Evolutionary conservation across 2,329 filamentous ascomycete genomes (phyloP).

Genomic region (Alternaria angustiovoidea): DNA sequence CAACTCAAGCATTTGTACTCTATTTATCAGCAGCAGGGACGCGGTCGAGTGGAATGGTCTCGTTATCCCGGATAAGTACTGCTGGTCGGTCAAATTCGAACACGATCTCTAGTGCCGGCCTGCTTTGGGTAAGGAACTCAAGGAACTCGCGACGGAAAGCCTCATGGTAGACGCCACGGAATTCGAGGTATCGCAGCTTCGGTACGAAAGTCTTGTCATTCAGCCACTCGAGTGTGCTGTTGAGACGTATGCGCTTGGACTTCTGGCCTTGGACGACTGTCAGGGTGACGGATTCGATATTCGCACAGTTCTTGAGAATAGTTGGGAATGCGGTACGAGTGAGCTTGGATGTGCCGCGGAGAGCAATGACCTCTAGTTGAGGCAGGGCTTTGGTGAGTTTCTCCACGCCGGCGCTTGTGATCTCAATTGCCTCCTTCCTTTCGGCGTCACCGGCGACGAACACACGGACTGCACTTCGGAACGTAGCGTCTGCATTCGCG

Average conservation of each 20-base stretch:
- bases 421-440: constrained; percentile 4
- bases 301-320: constrained; percentile 3
- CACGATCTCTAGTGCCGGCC: constrained; percentile 6
- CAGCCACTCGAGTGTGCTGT: constrained; percentile 5
- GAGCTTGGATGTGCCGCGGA: constrained; percentile 4
- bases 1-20: background rate
- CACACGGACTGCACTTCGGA: constrained; percentile 5
- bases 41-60: background rate
- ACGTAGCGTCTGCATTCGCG: constrained; percentile 6
- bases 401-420: background rate
- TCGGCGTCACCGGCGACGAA: background rate
- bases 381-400: constrained; percentile 6
- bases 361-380: background rate
- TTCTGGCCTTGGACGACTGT: constrained; percentile 6
- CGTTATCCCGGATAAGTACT: background rate
- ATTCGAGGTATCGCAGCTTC: constrained; percentile 7
- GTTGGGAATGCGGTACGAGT: constrained; percentile 6
- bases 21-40: background rate
- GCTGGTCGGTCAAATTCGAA: constrained; percentile 3
- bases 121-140: constrained; percentile 8
- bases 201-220: constrained; percentile 2
- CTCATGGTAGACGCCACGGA: constrained; percentile 8
- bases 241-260: constrained; percentile 6
- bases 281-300: constrained; percentile 6
- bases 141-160: constrained; percentile 6